These are phyloP conservation scores for Cladosporium sp. DNA, from an alignment of 2,329 filamentous ascomycete species.

Conservation along the genomic window DNA sequence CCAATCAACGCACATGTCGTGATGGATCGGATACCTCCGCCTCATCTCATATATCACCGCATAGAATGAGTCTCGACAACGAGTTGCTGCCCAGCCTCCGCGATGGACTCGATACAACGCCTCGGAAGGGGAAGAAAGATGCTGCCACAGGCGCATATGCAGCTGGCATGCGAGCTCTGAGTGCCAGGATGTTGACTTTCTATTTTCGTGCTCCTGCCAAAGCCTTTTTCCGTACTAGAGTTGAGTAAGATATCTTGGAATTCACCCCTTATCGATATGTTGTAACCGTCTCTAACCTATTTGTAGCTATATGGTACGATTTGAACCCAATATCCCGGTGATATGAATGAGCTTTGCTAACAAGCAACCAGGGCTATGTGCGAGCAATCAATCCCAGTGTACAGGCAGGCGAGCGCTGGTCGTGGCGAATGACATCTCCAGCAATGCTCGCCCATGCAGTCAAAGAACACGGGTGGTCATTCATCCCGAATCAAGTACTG, in stretches of 20 bases:
- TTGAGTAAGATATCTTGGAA: slow-evolving; percentile 61
- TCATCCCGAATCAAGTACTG: slow-evolving; percentile 72
- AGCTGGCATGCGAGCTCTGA: slow-evolving; percentile 77
- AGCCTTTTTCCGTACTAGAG: slow-evolving; percentile 84
- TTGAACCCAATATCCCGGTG: no score
- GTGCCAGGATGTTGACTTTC: slow-evolving; percentile 78
- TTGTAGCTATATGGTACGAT: slow-evolving; percentile 48
- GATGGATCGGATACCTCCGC: neutral
- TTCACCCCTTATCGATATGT: neutral
- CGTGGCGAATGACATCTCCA: slow-evolving; percentile 63
- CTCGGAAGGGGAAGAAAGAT: slow-evolving; percentile 47
- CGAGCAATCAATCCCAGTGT: slow-evolving; percentile 58
- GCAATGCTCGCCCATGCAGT: slow-evolving; percentile 66
- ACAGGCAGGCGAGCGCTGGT: slow-evolving; percentile 49
- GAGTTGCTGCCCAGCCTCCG: slow-evolving; percentile 11
- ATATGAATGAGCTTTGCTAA: neutral
- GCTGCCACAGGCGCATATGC: slow-evolving; percentile 74
- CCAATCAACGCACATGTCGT: neutral
- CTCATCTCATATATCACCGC: neutral
- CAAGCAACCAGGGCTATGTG: slow-evolving; percentile 50
- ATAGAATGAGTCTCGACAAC: slow-evolving; percentile 12
- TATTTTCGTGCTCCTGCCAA: slow-evolving; percentile 91
- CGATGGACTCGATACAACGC: slow-evolving; percentile 3
- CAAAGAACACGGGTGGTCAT: slow-evolving; percentile 65
- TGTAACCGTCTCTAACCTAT: slow-evolving; percentile 18